Evolutionary conservation across 345 rosid species (phyloP).

Genomic region (Triadica sebifera): DNA sequence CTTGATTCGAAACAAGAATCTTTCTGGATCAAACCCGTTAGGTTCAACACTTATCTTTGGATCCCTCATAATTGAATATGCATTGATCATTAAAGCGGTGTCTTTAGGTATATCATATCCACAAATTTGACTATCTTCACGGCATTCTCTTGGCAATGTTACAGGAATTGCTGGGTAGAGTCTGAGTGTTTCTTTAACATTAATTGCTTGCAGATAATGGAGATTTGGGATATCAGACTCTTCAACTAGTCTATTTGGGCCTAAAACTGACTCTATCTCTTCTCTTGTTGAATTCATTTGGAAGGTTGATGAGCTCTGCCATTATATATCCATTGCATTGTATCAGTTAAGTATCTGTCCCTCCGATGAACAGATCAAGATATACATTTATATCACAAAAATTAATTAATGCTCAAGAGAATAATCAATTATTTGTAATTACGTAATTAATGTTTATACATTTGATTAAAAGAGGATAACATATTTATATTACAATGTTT

Average conservation of each 20-base stretch:
- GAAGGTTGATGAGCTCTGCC: conserved; percentile 13
- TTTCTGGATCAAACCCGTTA: background rate
- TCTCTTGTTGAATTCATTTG: background rate
- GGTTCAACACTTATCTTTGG: background rate
- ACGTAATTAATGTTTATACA: too few relatives aligned
- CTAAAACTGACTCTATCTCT: conserved; percentile 2
- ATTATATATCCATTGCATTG: conserved; percentile 16
- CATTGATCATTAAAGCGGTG: background rate
- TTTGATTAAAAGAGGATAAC: too few relatives aligned
- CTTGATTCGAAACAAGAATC: background rate
- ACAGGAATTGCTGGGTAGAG: background rate
- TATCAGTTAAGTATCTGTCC: conserved; percentile 21
- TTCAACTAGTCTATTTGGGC: conserved; percentile 7
- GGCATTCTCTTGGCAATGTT: background rate
- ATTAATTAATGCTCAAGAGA: background rate
- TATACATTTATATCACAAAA: background rate
- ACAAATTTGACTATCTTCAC: background rate
- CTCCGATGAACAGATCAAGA: conserved; percentile 18
- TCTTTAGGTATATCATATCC: conserved; percentile 9
- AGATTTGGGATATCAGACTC: conserved; percentile 19
- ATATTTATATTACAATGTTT: too few relatives aligned
- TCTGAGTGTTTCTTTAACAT: conserved; percentile 8
- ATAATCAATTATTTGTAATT: background rate
- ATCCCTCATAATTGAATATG: conserved; percentile 19
- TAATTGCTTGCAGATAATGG: conserved; percentile 12